phyloP scores from a whole-genome alignment of 495 filamentous ascomycete species.

The Letharia lupina region DNA sequence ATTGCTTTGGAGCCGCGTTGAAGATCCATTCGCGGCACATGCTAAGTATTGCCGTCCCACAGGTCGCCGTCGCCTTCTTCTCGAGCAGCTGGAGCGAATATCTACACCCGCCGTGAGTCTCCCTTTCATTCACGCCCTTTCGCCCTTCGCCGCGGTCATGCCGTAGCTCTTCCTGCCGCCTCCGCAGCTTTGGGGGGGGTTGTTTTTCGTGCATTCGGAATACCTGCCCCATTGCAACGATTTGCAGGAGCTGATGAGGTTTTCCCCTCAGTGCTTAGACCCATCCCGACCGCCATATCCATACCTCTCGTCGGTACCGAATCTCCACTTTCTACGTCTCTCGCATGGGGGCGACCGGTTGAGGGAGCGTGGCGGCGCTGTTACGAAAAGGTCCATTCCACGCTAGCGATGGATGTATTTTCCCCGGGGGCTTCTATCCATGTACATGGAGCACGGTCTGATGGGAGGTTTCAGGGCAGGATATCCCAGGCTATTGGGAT shows the following conservation, averaged over 20 bases:
- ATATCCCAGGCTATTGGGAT: too few species aligned
- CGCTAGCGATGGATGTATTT: not conserved
- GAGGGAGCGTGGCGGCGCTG: too few species aligned
- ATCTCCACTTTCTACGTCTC: not conserved
- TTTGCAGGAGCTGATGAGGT: too few species aligned
- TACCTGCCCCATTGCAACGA: too few species aligned
- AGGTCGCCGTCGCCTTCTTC: constrained; percentile 26
- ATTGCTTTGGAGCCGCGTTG: not conserved
- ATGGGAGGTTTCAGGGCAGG: not conserved
- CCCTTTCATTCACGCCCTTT: not conserved
- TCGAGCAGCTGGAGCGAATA: constrained; percentile 23
- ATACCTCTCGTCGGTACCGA: not conserved
- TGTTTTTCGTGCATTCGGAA: too few species aligned
- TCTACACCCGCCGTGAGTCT: constrained; percentile 18
- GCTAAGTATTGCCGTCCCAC: not conserved
- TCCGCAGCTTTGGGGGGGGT: not conserved
- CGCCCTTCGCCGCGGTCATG: not conserved
- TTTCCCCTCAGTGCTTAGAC: not conserved
- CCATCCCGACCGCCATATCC: not conserved
- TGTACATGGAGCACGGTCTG: not conserved
- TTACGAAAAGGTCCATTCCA: not conserved
- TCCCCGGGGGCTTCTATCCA: not conserved
- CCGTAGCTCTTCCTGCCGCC: not conserved
- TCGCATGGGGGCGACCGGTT: too few species aligned
- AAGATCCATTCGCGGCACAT: not conserved